A percentile compares a stretch with the other conserved stretches of the same genome.
These are phyloP conservation scores for Lasiodiplodia sp. DNA, from an alignment of 2,329 filamentous ascomycete genomes.

Conservation along the genomic window DNA sequence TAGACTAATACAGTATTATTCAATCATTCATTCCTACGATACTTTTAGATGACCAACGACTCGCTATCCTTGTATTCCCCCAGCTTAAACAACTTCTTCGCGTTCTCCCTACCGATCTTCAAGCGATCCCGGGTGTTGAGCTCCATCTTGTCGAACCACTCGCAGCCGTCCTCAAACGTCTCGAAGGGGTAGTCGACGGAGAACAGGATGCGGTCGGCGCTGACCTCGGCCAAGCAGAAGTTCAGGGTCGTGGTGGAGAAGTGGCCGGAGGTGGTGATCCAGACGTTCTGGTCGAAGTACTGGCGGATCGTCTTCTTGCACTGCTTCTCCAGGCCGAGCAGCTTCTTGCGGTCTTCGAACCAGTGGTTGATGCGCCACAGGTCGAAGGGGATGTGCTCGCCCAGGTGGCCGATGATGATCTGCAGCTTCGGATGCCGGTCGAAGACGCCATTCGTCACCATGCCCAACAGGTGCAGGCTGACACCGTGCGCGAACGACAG, in stretches of 20 bases:
- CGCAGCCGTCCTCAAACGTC: conserved; percentile 40
- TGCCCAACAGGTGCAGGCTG: conserved; percentile 55
- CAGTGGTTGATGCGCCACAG: conserved; percentile 49
- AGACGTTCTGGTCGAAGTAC: conserved; percentile 54
- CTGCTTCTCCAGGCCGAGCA: conserved; percentile 32
- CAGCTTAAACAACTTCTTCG: conserved; percentile 51
- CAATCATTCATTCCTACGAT: background rate
- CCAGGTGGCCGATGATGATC: conserved; percentile 54
- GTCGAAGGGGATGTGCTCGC: conserved; percentile 55
- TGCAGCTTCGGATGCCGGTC: conserved; percentile 53
- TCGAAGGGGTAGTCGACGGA: conserved; percentile 48
- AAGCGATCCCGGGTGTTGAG: conserved; percentile 29
- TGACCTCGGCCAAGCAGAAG: conserved; percentile 51
- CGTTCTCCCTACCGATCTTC: conserved; percentile 57
- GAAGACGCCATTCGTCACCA: conserved; percentile 54
- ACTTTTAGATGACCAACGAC: conserved; percentile 23
- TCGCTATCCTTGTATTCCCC: conserved; percentile 37
- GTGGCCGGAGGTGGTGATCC: conserved; percentile 52
- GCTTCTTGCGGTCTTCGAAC: conserved; percentile 55
- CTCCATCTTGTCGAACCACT: conserved; percentile 37
- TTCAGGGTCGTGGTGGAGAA: conserved; percentile 52
- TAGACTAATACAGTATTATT: background rate
- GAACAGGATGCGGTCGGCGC: conserved; percentile 50
- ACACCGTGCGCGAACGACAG: conserved; percentile 53
- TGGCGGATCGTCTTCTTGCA: conserved; percentile 46